A percentile compares a stretch with the other conserved stretches of the same genome.
These are phyloP conservation scores for Nemania diffusa DNA, from an alignment of 2,329 filamentous ascomycete species.

Conservation along the genomic window DNA sequence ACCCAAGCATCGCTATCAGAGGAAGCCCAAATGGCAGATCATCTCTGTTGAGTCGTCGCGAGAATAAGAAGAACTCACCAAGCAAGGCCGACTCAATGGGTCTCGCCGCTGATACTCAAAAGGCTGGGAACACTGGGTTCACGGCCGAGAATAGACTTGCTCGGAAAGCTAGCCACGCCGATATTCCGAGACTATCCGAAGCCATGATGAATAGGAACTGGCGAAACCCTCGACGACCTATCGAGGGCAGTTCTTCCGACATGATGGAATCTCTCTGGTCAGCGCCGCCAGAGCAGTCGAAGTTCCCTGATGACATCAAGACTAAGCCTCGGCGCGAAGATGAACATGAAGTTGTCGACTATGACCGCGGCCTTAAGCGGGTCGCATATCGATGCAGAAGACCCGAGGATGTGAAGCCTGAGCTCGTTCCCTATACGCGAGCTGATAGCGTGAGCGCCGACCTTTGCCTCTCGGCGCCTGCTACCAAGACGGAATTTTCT, in stretches of 20 bases:
- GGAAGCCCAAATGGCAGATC: neutral
- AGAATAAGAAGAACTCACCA: slow-evolving; percentile 18
- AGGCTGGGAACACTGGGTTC: slow-evolving; percentile 6
- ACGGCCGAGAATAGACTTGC: neutral
- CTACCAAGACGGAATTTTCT: slow-evolving; percentile 43
- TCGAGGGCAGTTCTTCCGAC: neutral
- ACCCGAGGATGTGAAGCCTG: slow-evolving; percentile 29
- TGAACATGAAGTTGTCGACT: slow-evolving; percentile 35
- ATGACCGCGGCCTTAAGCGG: slow-evolving; percentile 32
- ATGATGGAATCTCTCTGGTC: slow-evolving; percentile 29
- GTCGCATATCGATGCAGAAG: slow-evolving; percentile 30
- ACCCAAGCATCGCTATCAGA: neutral
- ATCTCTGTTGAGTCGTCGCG: neutral
- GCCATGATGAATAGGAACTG: slow-evolving; percentile 39
- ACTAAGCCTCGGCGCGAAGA: slow-evolving; percentile 28
- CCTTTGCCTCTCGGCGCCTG: slow-evolving; percentile 46
- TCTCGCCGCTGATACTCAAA: slow-evolving; percentile 1
- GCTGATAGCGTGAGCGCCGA: slow-evolving; percentile 41
- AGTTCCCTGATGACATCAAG: slow-evolving; percentile 31
- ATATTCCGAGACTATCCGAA: slow-evolving; percentile 31
- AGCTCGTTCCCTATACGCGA: slow-evolving; percentile 31
- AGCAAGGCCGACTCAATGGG: slow-evolving; percentile 8
- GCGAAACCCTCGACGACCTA: slow-evolving; percentile 40
- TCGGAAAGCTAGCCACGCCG: slow-evolving; percentile 19
- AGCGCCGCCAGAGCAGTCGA: slow-evolving; percentile 36